These are phyloP conservation scores for Fonsecaea multimorphosa DNA, from an alignment of 2,329 filamentous ascomycete genomes.

Conservation along the genomic window DNA sequence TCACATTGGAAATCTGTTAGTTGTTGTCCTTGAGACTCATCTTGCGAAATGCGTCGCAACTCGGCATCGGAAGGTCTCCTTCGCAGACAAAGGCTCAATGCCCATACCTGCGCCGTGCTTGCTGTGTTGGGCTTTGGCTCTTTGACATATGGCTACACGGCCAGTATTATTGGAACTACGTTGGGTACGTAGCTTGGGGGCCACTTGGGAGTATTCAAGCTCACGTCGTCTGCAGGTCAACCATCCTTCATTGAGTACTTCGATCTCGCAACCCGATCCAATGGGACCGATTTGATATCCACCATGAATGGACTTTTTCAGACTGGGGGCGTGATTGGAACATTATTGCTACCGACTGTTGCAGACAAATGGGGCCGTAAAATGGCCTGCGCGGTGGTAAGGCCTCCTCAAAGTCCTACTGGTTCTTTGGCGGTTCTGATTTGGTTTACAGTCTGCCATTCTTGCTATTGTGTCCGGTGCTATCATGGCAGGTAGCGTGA, in stretches of 20 bases:
- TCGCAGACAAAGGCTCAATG: slow-evolving; percentile 31
- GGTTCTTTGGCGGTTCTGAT: slow-evolving; percentile 1
- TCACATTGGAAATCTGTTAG: background rate
- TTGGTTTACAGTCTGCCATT: slow-evolving; percentile 20
- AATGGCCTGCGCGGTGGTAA: slow-evolving; percentile 34
- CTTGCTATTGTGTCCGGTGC: slow-evolving; percentile 32
- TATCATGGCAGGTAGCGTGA: slow-evolving; percentile 28
- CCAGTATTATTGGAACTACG: slow-evolving; percentile 37
- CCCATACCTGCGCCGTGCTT: slow-evolving; percentile 31
- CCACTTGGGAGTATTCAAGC: background rate
- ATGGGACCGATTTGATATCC: slow-evolving; percentile 35
- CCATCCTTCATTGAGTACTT: slow-evolving; percentile 52
- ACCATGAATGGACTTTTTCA: slow-evolving; percentile 35
- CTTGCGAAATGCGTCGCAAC: slow-evolving; percentile 23
- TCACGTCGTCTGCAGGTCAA: slow-evolving; percentile 40
- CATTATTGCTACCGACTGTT: slow-evolving; percentile 29
- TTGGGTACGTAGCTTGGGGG: slow-evolving; percentile 34
- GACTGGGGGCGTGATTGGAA: slow-evolving; percentile 31
- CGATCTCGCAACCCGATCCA: slow-evolving; percentile 29
- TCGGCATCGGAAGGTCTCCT: slow-evolving; percentile 26
- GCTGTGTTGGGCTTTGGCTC: slow-evolving; percentile 33
- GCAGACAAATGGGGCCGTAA: slow-evolving; percentile 36
- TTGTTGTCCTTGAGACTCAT: background rate
- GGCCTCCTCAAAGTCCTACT: too few species aligned
- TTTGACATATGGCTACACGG: slow-evolving; percentile 36